Evolutionary conservation across 805 yeast genomes (phyloP), one percentile per base, ranked within the genome.

Genomic region (Barnettozyma vustinii): DNA sequence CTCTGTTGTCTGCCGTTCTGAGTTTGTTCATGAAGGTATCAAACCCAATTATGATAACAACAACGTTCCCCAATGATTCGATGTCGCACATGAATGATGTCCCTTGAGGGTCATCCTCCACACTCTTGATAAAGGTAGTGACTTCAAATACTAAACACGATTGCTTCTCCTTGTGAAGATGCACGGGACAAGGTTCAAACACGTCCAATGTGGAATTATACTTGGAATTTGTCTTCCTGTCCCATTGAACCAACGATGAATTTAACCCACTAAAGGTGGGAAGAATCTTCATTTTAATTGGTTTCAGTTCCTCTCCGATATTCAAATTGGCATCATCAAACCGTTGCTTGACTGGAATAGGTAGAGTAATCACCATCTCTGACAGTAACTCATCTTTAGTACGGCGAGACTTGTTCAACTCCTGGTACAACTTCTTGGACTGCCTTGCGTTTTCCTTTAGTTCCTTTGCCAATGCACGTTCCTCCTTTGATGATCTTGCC

Each of bases 161-260:
- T 23, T 46, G 67, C 10, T 64, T 65, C 56, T 84, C 90, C 6
- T 69, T 66, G 1, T 70, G 51, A 2, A 71, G 57, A 27, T 60
- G 66, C 1, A 71, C 63, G 0, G 63, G 66, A 43, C 76, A 68
- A 0, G 91, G 91, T 9, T 77, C 70, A 54, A 81, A 84, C 0
- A 75, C 56, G 50, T 81, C 86, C 25, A 69, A 67, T 1, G 59
- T 59, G 9, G 65, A 53, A 56, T 79, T 76, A 61, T 81, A 84
- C 1, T 58, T 59, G 0, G 85, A 75, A 19, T 64, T 68, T 5
- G 75, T 70, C 16, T 65, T 66, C 39, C 91, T 65, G 44, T 72
- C 68, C 77, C 86, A 83, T 42, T 65, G 62, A 2, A 83, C 71
- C 19, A 37, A 32, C 10, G 46, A 32, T 16, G 45, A 25, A 16